Conservation (phyloP, 1,284 basidiomycete species). For the Ceratobasidium sp. region DNA sequence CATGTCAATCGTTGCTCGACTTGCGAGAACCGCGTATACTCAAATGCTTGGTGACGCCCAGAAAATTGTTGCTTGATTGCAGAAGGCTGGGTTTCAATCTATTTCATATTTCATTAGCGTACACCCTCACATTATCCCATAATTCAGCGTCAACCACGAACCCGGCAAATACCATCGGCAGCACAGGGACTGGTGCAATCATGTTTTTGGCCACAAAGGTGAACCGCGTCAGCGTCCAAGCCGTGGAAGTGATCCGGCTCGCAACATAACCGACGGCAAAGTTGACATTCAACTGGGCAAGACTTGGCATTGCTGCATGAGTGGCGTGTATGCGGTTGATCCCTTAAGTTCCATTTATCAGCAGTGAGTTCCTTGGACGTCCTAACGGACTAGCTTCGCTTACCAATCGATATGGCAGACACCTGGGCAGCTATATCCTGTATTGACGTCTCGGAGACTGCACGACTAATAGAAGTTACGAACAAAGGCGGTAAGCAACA, state of each 20-base stretch:
- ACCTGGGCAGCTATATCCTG: slow-evolving; percentile 60
- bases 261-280: slow-evolving; percentile 69
- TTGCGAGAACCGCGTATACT: slow-evolving; percentile 60
- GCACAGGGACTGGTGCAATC: slow-evolving; percentile 57
- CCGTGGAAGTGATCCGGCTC: slow-evolving; percentile 68
- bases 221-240: slow-evolving; percentile 59
- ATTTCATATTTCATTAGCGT: slow-evolving; percentile 61
- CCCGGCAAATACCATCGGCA: slow-evolving; percentile 53
- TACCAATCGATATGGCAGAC: slow-evolving; percentile 64
- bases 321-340: slow-evolving; percentile 64
- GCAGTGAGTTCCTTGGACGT: slow-evolving; percentile 16
- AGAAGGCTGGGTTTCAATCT: slow-evolving; percentile 69
- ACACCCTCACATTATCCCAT: not conserved
- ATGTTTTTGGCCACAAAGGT: slow-evolving; percentile 70
- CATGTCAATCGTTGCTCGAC: slow-evolving; percentile 65
- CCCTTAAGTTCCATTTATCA: slow-evolving; percentile 55
- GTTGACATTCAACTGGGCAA: slow-evolving; percentile 67
- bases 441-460: slow-evolving; percentile 57
- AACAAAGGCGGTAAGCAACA: not conserved
- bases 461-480: slow-evolving; percentile 60
- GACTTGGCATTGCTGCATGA: slow-evolving; percentile 62
- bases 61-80: slow-evolving; percentile 65
- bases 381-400: not conserved
- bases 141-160: not conserved
- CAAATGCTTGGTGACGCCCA: slow-evolving; percentile 63